These are phyloP conservation scores for Globisporangium heterothallicum DNA, from an alignment of 352 stramenopile genomes.

Conservation along the genomic window DNA sequence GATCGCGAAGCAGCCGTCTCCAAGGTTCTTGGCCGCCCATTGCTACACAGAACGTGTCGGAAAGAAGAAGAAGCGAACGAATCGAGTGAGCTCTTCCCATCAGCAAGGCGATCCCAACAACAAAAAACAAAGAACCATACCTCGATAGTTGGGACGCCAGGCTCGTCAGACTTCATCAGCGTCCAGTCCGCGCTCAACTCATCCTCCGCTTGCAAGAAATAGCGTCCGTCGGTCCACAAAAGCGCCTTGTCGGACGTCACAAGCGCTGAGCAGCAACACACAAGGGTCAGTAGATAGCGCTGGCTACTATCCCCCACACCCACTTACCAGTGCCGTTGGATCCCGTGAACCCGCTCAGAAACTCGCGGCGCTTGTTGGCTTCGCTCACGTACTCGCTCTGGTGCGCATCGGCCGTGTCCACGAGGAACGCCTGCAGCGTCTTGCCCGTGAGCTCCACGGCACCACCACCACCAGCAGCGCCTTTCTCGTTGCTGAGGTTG, in stretches of 20 bases:
- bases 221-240: constrained; percentile 98
- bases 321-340: constrained; percentile 90
- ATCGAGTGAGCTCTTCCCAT: too few species aligned
- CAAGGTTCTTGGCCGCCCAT: constrained; percentile 67
- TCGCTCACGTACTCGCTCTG: constrained; percentile 98
- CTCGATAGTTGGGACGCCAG: constrained; percentile 87
- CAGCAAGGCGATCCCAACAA: background rate
- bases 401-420: constrained; percentile 96
- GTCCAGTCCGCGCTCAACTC: constrained; percentile 92
- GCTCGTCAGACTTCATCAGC: constrained; percentile 94
- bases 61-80: too few species aligned
- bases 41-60: constrained; percentile 28
- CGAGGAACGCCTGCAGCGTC: constrained; percentile 86
- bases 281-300: background rate
- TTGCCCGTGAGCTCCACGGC: constrained; percentile 31
- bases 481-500: constrained; percentile 43
- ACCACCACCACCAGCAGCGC: background rate
- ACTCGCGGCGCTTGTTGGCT: constrained; percentile 93
- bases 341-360: constrained; percentile 96
- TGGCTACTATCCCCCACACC: background rate
- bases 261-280: constrained; percentile 27
- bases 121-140: constrained; percentile 35
- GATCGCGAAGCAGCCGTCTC: constrained; percentile 86
- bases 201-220: constrained; percentile 96
- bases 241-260: constrained; percentile 84